Conservation (phyloP, 1,284 basidiomycete genomes). For the Sanguinoderma infundibulare region DNA sequence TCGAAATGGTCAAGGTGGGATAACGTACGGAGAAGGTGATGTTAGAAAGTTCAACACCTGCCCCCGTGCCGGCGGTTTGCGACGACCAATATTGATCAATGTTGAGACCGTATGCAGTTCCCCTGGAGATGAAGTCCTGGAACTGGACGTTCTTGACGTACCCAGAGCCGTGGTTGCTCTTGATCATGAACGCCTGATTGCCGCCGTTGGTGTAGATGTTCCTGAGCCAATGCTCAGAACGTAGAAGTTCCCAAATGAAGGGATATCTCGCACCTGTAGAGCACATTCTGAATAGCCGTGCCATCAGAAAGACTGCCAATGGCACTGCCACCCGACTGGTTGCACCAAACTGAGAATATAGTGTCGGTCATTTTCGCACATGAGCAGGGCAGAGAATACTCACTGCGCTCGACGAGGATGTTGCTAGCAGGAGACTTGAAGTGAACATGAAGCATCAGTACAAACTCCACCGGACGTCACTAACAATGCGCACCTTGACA, state of each 20-base stretch:
- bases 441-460: not conserved
- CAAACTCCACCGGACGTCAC: not conserved
- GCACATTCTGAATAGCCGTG: conserved; percentile 38
- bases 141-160: conserved; percentile 39
- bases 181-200: conserved; percentile 44
- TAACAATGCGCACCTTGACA: conserved; percentile 29
- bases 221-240: conserved; percentile 2
- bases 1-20: not conserved
- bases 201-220: conserved; percentile 41
- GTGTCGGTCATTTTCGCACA: not conserved
- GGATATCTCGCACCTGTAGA: conserved; percentile 28
- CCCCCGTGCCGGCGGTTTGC: conserved; percentile 27
- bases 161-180: conserved; percentile 40
- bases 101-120: conserved; percentile 39
- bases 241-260: not conserved
- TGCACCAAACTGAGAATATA: conserved; percentile 37
- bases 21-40: conserved; percentile 34
- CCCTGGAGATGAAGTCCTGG: conserved; percentile 38
- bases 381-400: not conserved
- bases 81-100: conserved; percentile 40
- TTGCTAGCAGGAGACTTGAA: conserved; percentile 35
- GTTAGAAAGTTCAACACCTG: conserved; percentile 35
- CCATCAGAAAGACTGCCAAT: conserved; percentile 39
- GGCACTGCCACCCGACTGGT: conserved; percentile 41
- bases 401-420: conserved; percentile 39